These are phyloP conservation scores for Pistacia atlantica DNA, from an alignment of 345 rosid genomes.

Conservation along the genomic window DNA sequence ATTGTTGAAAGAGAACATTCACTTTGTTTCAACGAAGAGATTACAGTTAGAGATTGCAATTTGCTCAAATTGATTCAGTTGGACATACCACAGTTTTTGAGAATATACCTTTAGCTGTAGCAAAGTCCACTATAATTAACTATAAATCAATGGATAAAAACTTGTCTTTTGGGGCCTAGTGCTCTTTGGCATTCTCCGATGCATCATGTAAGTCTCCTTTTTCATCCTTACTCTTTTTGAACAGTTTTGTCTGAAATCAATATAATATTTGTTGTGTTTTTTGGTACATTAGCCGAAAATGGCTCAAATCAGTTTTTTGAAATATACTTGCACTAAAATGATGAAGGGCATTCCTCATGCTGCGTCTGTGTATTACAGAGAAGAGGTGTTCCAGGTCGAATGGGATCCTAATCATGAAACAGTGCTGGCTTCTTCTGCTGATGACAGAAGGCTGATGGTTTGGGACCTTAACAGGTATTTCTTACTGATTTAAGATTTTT, in stretches of 20 bases:
- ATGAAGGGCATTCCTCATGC: background rate
- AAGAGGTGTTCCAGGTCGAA: slow-evolving; percentile 93
- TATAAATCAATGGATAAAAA: background rate
- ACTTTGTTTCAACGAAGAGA: background rate
- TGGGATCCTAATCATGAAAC: slow-evolving; percentile 98
- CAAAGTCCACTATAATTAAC: background rate
- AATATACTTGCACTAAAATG: background rate
- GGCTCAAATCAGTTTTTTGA: background rate
- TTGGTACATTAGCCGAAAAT: background rate
- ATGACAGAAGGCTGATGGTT: slow-evolving; percentile 87
- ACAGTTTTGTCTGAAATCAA: background rate
- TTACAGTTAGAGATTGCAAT: background rate
- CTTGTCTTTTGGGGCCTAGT: background rate
- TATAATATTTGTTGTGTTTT: background rate
- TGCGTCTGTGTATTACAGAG: slow-evolving; percentile 46
- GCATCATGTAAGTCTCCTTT: background rate
- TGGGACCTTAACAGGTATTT: slow-evolving; percentile 94
- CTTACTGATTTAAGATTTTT: background rate
- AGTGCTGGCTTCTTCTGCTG: slow-evolving; percentile 89
- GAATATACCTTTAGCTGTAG: background rate
- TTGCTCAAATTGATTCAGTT: background rate
- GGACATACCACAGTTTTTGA: background rate
- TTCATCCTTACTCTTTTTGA: background rate
- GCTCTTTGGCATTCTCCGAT: background rate
- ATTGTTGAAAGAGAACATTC: too few species aligned